These are phyloP conservation scores for Talinum fruticosum DNA, from an alignment of 148 eudicot species.

Conservation along the genomic window DNA sequence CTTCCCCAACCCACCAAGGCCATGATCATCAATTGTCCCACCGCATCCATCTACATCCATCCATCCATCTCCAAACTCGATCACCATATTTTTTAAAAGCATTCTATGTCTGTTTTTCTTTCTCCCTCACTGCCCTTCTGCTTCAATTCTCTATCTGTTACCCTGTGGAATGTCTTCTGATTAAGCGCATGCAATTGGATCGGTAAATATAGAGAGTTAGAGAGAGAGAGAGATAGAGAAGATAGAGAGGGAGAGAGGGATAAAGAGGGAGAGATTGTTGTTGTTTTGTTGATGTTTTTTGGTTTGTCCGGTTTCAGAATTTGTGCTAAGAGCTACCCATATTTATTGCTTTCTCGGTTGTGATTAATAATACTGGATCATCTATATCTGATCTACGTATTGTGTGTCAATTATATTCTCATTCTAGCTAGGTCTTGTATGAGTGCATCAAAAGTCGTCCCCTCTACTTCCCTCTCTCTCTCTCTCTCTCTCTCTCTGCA, in stretches of 20 bases:
- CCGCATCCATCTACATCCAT: no score
- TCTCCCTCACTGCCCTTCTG: background rate
- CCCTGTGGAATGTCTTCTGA: background rate
- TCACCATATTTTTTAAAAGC: background rate
- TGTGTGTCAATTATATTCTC: background rate
- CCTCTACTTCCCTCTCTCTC: background rate
- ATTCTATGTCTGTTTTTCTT: background rate
- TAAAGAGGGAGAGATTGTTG: background rate
- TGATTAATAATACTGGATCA: background rate
- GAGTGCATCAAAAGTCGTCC: conserved; percentile 2
- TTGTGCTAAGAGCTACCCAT: conserved; percentile 5
- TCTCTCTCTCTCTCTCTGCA: no score
- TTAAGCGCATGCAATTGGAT: background rate
- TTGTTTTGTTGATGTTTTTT: background rate
- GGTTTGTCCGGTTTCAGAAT: background rate
- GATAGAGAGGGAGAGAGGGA: background rate
- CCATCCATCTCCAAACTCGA: background rate
- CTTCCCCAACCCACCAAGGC: conserved; percentile 61
- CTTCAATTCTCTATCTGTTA: background rate
- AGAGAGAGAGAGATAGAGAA: background rate
- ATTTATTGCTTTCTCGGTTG: background rate
- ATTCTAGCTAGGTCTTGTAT: conserved; percentile 3
- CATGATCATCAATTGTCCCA: conserved; percentile 5
- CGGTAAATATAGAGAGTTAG: background rate
- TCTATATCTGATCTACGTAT: background rate